Conservation (phyloP, 768 basidiomycete species). For the Leccinum barrowsii region DNA sequence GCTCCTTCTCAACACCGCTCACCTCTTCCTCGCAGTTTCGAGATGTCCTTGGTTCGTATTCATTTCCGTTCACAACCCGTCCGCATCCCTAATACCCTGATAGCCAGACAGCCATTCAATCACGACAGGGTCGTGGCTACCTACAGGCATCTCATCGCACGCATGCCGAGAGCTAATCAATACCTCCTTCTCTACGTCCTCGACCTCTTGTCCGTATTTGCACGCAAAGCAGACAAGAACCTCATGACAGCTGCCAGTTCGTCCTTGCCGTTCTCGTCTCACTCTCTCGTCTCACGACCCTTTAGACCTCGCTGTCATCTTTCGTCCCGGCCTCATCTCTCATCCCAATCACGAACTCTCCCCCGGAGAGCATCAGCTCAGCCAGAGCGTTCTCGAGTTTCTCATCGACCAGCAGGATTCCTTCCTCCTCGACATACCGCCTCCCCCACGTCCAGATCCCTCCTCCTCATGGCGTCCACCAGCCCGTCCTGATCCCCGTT, state of each 20-base stretch:
- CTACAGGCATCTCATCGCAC: constrained; percentile 81
- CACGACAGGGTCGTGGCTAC: constrained; percentile 70
- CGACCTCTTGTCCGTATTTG: constrained; percentile 93
- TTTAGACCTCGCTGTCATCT: constrained; percentile 92
- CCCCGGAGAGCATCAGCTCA: constrained; percentile 81
- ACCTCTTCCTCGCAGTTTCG: constrained; percentile 55
- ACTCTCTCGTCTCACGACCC: neutral
- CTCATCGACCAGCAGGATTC: constrained; percentile 94
- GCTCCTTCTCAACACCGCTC: constrained; percentile 5
- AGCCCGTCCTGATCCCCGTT: constrained; percentile 4
- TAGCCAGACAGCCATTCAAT: constrained; percentile 66
- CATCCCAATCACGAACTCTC: constrained; percentile 85
- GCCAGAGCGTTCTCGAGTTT: constrained; percentile 90
- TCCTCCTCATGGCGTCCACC: constrained; percentile 29
- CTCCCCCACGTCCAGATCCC: constrained; percentile 47
- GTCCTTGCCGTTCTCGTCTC: constrained; percentile 29
- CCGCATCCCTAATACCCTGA: constrained; percentile 15
- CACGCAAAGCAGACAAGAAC: constrained; percentile 86
- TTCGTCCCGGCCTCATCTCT: constrained; percentile 91
- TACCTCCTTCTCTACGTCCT: constrained; percentile 97
- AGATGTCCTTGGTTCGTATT: constrained; percentile 61
- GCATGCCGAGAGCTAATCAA: constrained; percentile 86
- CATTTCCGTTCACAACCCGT: neutral
- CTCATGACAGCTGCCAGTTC: constrained; percentile 92
- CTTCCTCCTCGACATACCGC: constrained; percentile 87